Evolutionary conservation across 192 early-diverging fungal genomes (phyloP).

Genomic region (Borealophlyctis nickersoniae): DNA sequence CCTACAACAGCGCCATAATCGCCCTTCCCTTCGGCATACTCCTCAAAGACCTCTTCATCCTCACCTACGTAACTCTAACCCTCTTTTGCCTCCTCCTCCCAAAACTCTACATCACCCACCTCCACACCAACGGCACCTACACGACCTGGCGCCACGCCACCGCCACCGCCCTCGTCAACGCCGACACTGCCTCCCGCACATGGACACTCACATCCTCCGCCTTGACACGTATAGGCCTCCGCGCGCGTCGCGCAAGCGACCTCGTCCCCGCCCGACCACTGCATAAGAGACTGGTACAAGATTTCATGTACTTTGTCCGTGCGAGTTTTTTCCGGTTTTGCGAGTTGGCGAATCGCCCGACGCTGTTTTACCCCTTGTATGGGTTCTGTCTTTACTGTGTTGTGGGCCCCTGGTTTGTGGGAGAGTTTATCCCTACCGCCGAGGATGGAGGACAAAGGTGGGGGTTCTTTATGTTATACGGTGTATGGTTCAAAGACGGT

Average conservation of each 20-base stretch:
- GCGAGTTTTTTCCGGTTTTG: slow-evolving; percentile 29
- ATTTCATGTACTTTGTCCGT: slow-evolving; percentile 6
- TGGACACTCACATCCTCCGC: neutral
- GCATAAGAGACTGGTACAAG: neutral
- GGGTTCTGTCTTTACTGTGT: slow-evolving; percentile 35
- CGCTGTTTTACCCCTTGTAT: slow-evolving; percentile 58
- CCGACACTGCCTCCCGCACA: slow-evolving; percentile 1
- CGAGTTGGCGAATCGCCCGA: slow-evolving; percentile 44
- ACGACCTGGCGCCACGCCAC: slow-evolving; percentile 9
- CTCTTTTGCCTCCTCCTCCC: slow-evolving; percentile 30
- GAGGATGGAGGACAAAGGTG: slow-evolving; percentile 3
- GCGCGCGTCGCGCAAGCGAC: slow-evolving; percentile 8
- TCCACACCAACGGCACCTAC: neutral
- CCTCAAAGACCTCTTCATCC: slow-evolving; percentile 39
- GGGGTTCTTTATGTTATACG: slow-evolving; percentile 23
- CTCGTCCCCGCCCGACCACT: neutral
- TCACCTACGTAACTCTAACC: slow-evolving; percentile 29
- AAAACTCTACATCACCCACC: slow-evolving; percentile 18
- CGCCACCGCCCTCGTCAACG: slow-evolving; percentile 9
- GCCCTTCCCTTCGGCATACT: slow-evolving; percentile 34
- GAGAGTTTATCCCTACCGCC: slow-evolving; percentile 59
- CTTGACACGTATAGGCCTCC: neutral
- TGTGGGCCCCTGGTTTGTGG: slow-evolving; percentile 66
- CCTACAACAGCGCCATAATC: slow-evolving; percentile 20
- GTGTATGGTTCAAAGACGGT: slow-evolving; percentile 23